Evolutionary conservation across 768 basidiomycete genomes (phyloP), one percentile per base, ranked within the genome.

Genomic region (Tricholoma furcatifolium): DNA sequence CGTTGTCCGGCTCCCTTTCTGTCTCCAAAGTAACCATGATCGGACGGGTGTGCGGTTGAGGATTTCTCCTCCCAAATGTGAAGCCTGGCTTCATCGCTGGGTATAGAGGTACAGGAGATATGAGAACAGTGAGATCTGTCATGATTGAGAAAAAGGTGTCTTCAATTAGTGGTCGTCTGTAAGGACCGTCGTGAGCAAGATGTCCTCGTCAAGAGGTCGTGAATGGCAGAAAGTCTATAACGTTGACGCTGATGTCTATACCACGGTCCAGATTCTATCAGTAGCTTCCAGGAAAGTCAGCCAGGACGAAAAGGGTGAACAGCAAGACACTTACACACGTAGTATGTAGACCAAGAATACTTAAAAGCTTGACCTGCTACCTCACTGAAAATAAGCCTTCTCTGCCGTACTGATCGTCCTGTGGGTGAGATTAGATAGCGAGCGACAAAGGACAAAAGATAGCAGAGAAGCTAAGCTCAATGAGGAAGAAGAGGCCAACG

Each of bases 81-180:
- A 74, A 72, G 40, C 64, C 59, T 42, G 54, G 49, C 11, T 62
- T 64, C 39, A 69, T 66, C 36, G 62, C 57, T 31, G 75, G 73
- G 55, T 74, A 70, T 43, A 78, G 64, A 30, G 76, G 74, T 17
- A 72, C 71, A 2, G 78, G 76, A n/a, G 76, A 73, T 38, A 79
- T 68, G 41, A 82, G 73, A 24, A 80, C 77, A 1, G 79, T 80
- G 17, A 80, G 71, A 63, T 80, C 80, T 4, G 79, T 71, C 78
- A 80, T 80, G 36, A 60, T 60, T 57, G 58, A 8, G 10, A 35
- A 10, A 17, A 21, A 12, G 6, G 14, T n/a, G 17, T 52, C n/a
- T 41, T 23, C 35, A 23, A 39, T 23, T 24, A 24, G 36, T 40
- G 15, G 23, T 41, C 20, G n/a, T 41, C n/a, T 21, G 9, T 18